Evolutionary conservation across 1,139 yeast genomes (phyloP).

Genomic region (Debaryomyces sp.): DNA sequence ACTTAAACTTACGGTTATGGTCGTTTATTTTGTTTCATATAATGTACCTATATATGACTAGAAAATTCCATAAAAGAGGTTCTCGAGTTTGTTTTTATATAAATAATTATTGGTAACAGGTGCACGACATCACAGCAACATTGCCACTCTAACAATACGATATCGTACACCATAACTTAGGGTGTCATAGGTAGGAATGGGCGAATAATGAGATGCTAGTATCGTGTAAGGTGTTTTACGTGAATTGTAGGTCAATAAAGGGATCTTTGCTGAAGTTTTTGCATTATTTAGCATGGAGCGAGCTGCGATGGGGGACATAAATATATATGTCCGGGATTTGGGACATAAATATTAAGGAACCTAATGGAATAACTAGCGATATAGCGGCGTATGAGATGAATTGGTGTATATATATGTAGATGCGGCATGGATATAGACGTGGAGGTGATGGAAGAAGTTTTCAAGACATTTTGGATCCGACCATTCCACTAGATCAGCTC

Average conservation of each 20-base stretch:
- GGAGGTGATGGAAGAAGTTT: neutral
- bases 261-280: neutral
- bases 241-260: neutral
- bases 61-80: neutral
- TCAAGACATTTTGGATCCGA: neutral
- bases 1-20: conserved; percentile 6
- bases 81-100: conserved; percentile 6
- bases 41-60: neutral
- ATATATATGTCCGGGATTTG: neutral
- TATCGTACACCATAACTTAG: neutral
- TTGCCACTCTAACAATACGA: conserved; percentile 7
- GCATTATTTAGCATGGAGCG: neutral
- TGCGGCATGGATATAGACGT: neutral
- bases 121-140: conserved; percentile 7
- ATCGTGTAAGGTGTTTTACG: neutral
- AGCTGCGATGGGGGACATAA: neutral
- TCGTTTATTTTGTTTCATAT: conserved; percentile 5
- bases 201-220: neutral
- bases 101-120: conserved; percentile 1
- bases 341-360: neutral
- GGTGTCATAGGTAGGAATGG: neutral
- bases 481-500: neutral
- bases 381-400: neutral
- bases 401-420: neutral
- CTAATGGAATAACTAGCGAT: neutral